Percentiles rank a stretch among this genome's conserved stretches.
Evolutionary conservation across 2,329 filamentous ascomycete species (phyloP).

Genomic region (Dryadomyces quercus-mongolicae): DNA sequence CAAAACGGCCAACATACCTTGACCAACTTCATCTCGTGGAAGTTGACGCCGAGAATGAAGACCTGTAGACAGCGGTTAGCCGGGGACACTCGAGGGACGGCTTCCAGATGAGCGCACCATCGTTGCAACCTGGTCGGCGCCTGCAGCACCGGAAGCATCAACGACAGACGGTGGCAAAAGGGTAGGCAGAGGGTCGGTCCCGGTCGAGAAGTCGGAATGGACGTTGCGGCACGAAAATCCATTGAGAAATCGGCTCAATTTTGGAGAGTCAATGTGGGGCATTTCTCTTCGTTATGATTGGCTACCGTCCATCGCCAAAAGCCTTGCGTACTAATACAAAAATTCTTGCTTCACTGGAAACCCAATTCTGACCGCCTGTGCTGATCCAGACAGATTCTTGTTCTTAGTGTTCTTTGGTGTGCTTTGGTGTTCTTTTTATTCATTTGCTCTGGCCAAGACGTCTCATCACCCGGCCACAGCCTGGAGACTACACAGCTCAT

Average conservation of each 20-base stretch:
- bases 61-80: constrained; percentile 36
- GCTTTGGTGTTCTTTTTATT: no score
- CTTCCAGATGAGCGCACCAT: background rate
- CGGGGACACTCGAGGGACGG: background rate
- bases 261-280: background rate
- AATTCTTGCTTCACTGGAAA: background rate
- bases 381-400: background rate
- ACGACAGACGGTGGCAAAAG: no score
- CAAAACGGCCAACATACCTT: constrained; percentile 43
- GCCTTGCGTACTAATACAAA: background rate
- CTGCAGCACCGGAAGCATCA: background rate
- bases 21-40: constrained; percentile 71
- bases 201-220: background rate
- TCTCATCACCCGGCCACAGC: background rate
- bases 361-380: background rate
- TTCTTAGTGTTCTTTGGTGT: background rate
- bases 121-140: background rate
- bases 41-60: constrained; percentile 78
- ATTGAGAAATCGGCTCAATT: background rate
- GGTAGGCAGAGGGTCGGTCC: background rate
- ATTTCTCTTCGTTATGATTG: background rate
- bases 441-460: background rate
- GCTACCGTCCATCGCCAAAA: background rate
- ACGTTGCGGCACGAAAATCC: background rate
- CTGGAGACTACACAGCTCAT: background rate